These are phyloP conservation scores for Sedum album DNA, from an alignment of 164 flowering plant species.

Conservation along the genomic window DNA sequence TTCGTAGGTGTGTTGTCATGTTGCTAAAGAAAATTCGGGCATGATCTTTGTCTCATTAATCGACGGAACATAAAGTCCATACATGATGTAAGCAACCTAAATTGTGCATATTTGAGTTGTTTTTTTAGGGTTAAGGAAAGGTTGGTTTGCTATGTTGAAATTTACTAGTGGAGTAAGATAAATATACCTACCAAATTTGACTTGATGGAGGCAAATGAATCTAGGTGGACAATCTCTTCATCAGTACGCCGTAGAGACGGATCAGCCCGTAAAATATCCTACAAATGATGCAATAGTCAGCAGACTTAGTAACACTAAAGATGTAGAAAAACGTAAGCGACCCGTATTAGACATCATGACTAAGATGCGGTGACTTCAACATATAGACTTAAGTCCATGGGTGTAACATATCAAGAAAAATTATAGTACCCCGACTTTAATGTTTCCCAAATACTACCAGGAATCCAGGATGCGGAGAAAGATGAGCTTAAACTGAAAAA, in stretches of 20 bases:
- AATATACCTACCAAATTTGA: constrained; percentile 62
- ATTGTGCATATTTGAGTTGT: background rate
- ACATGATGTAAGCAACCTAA: background rate
- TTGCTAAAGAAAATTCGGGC: background rate
- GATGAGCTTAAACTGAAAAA: background rate
- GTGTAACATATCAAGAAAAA: background rate
- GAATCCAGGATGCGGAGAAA: background rate
- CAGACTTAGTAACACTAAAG: background rate
- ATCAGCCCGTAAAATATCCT: constrained; percentile 56
- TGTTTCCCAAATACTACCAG: background rate
- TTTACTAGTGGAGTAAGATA: background rate
- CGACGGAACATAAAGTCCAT: background rate
- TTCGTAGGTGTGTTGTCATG: background rate
- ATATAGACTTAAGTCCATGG: background rate
- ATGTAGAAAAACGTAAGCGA: background rate
- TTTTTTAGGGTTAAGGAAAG: background rate
- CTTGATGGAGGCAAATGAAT: constrained; percentile 44
- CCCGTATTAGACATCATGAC: too few relatives aligned
- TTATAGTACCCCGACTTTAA: background rate
- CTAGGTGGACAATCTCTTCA: constrained; percentile 54
- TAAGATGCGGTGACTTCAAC: too few relatives aligned
- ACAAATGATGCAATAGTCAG: constrained; percentile 4
- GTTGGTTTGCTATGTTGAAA: background rate
- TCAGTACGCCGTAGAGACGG: constrained; percentile 43
- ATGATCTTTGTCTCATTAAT: background rate